These are phyloP conservation scores for Hypseocharis bilobata DNA, from an alignment of 441 rosid species.

Conservation along the genomic window DNA sequence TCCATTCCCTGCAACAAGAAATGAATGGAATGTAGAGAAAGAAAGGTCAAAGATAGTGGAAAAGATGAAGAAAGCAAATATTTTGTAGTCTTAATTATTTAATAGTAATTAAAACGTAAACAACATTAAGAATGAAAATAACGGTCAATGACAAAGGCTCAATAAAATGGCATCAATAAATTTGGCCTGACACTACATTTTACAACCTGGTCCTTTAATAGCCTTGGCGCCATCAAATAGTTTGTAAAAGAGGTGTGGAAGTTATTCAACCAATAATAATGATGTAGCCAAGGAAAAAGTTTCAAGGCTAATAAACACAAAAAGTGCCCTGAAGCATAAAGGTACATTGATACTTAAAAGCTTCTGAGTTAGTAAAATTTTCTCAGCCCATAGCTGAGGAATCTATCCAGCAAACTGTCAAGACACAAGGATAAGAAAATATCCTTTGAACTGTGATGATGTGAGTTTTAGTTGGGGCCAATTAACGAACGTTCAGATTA, in stretches of 20 bases:
- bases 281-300: not conserved
- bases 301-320: not conserved
- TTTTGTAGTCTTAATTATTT: not conserved
- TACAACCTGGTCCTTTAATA: not conserved
- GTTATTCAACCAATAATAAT: not conserved
- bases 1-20: slow-evolving; percentile 75
- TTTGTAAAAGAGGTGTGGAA: not conserved
- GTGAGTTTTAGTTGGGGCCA: not conserved
- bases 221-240: not conserved
- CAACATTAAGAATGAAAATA: not conserved
- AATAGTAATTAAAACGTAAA: not conserved
- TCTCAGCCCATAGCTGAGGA: not conserved
- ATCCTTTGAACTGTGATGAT: not conserved
- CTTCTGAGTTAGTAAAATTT: not conserved
- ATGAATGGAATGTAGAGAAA: no score
- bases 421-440: not conserved
- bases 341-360: not conserved
- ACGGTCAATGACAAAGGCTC: not conserved
- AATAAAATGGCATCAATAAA: not conserved
- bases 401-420: not conserved
- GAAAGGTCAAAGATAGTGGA: no score
- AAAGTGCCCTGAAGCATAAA: not conserved
- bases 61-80: not conserved
- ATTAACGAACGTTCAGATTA: not conserved
- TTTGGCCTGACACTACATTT: not conserved